Base-by-base conservation (phyloP, 2,329 filamentous ascomycete genomes). In the Aspergillus aculeatus region DNA sequence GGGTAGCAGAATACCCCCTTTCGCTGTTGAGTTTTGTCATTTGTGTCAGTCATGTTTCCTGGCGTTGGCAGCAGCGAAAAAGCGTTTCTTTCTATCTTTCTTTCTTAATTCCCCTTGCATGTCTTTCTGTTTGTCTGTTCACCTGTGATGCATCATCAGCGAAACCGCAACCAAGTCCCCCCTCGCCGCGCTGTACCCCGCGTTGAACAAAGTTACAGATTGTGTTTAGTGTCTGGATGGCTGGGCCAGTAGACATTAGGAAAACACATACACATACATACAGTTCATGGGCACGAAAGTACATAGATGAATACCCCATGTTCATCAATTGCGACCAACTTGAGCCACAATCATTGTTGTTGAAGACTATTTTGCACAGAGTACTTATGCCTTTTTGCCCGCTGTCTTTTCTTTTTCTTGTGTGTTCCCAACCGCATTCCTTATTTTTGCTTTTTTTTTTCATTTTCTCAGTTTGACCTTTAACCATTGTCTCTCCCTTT, bases 11-110 rank as follows among this genome's bases (percentile, higher is more conserved):
- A 54, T 48, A 44, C 50, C 49, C 55, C 47, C 48, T 31, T 24
- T 50, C 38, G 55, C 35, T 26, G 26, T 59, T 61, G 50, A 47
- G 51, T 35, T 50, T 58, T 26, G 14, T 44, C 6, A 29, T 50
- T 48, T 49, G 38, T 54, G 31, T 48, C n/a, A 26, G 51, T 53
- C 38, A 38, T 53, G 35, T 44, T 24, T 47, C 44, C 35, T 47
- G 53, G 53, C 53, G 53, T 55, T 55, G 53, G 53, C 53, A 55
- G 53, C 53, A 55, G 53, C 53, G 38, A 55, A 55, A 54, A 55
- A 55, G 53, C 53, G 53, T 55, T 48, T 41, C 41, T 44, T 9
- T 44, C 38, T 2, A 9, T n/a, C 4, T 44, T 44, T 16, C 14
- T 50, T 23, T 24, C 47, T 26, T 38, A 47, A 55, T 31, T 44